These are phyloP conservation scores for Pueraria montana DNA, from an alignment of 306 rosid genomes.

Conservation along the genomic window DNA sequence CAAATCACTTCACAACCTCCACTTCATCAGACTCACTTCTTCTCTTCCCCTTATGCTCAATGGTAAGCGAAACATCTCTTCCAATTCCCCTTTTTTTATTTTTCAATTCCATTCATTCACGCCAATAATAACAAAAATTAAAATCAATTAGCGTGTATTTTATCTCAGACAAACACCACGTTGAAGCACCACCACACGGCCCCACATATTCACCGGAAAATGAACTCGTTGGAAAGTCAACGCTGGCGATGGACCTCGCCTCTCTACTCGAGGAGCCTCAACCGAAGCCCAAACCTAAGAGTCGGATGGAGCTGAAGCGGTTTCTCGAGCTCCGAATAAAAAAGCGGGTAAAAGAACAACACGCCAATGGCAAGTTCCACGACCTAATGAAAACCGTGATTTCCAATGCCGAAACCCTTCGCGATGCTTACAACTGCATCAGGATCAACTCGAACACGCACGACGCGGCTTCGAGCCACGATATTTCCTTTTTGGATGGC, in stretches of 20 bases:
- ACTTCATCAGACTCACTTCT: constrained; percentile 29
- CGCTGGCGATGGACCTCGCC: constrained; percentile 75
- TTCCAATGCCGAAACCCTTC: constrained; percentile 76
- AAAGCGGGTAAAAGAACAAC: constrained; percentile 81
- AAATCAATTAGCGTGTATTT: background rate
- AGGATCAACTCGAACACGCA: constrained; percentile 69
- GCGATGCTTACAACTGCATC: constrained; percentile 74
- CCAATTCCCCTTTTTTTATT: background rate
- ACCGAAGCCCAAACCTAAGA: constrained; percentile 19
- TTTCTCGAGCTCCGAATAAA: constrained; percentile 68
- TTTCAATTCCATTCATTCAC: background rate
- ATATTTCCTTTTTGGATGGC: constrained; percentile 52
- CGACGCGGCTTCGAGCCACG: constrained; percentile 35
- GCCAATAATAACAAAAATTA: background rate
- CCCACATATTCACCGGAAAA: constrained; percentile 43
- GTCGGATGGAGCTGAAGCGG: constrained; percentile 75
- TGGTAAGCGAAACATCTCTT: background rate
- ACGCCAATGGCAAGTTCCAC: constrained; percentile 68
- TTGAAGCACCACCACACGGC: background rate
- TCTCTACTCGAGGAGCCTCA: constrained; percentile 64
- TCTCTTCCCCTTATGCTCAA: background rate
- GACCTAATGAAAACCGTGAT: constrained; percentile 71
- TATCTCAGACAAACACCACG: background rate
- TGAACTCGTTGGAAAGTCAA: constrained; percentile 42
- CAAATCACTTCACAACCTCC: constrained; percentile 44